Conservation (phyloP, 73 alveolate genomes). For the Tetrahymena elliotti region DNA sequence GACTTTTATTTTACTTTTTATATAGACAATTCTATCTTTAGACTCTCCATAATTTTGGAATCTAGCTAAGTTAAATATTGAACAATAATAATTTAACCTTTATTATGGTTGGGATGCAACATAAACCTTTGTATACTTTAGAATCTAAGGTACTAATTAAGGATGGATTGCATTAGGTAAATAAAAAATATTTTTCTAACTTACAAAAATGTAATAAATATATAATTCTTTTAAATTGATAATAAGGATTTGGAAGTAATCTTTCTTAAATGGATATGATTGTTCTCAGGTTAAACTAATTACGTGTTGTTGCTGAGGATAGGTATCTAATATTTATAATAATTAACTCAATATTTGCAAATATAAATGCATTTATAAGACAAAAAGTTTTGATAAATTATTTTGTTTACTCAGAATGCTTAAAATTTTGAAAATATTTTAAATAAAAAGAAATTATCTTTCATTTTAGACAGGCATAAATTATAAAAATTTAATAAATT, state of each 20-base stretch:
- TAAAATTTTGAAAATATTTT: too few species aligned
- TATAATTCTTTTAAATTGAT: not conserved
- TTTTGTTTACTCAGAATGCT: too few species aligned
- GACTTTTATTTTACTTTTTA: not conserved
- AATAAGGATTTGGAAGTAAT: not conserved
- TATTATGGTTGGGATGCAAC: not conserved
- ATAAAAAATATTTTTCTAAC: not conserved
- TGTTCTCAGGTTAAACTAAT: not conserved
- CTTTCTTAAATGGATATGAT: not conserved
- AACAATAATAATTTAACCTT: not conserved
- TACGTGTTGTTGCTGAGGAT: not conserved
- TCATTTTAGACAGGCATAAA: too few species aligned
- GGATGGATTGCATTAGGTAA: not conserved
- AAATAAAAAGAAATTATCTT: too few species aligned
- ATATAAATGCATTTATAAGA: too few species aligned
- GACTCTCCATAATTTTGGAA: not conserved
- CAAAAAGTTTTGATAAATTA: too few species aligned
- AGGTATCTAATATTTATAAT: not conserved
- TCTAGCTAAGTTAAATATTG: not conserved
- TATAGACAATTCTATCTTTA: not conserved
- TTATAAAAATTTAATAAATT: not conserved
- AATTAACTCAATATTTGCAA: not conserved
- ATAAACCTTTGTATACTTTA: not conserved
- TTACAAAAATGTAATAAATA: not conserved
- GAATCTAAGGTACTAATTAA: not conserved